phyloP scores from a whole-genome alignment of 192 early-diverging fungal genomes.

The Paraglomus brasilianum region DNA sequence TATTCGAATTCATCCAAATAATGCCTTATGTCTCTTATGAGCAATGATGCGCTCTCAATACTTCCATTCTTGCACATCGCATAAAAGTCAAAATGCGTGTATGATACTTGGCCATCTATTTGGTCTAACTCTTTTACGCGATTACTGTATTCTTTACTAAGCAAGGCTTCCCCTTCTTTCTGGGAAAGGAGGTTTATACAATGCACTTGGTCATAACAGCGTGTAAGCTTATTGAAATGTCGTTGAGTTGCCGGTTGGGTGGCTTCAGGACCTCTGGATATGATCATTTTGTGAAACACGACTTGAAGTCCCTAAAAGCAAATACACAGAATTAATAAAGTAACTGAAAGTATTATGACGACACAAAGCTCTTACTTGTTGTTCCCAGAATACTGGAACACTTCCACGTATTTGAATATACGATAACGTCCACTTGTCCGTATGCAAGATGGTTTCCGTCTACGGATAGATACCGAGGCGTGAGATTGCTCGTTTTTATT shows the following conservation, averaged over 20 bases:
- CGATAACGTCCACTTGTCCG: conserved; percentile 55
- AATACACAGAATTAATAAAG: no score
- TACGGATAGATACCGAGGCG: no score
- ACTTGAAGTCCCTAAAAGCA: conserved; percentile 75
- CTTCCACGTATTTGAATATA: conserved; percentile 87
- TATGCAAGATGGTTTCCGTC: conserved; percentile 82
- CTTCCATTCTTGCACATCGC: conserved; percentile 71
- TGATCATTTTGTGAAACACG: conserved; percentile 75
- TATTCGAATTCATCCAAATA: conserved; percentile 60
- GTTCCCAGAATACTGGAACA: conserved; percentile 96
- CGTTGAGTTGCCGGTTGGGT: conserved; percentile 75
- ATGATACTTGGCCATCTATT: no score
- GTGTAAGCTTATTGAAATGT: conserved; percentile 68
- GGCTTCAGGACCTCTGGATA: conserved; percentile 75
- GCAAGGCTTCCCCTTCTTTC: conserved; percentile 64
- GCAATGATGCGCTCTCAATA: conserved; percentile 63
- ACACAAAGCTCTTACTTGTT: no score
- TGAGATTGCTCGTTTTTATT: no score
- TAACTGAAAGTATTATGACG: no score
- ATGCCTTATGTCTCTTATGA: conserved; percentile 54
- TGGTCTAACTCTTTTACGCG: conserved; percentile 43
- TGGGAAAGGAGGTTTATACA: conserved; percentile 77
- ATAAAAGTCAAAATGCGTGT: conserved; percentile 80
- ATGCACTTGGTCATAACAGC: conserved; percentile 70
- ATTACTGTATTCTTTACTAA: conserved; percentile 66